Percentiles rank a stretch among this genome's conserved stretches.
Evolutionary conservation across 441 rosid species (phyloP).

Genomic region (Melastoma candidum): DNA sequence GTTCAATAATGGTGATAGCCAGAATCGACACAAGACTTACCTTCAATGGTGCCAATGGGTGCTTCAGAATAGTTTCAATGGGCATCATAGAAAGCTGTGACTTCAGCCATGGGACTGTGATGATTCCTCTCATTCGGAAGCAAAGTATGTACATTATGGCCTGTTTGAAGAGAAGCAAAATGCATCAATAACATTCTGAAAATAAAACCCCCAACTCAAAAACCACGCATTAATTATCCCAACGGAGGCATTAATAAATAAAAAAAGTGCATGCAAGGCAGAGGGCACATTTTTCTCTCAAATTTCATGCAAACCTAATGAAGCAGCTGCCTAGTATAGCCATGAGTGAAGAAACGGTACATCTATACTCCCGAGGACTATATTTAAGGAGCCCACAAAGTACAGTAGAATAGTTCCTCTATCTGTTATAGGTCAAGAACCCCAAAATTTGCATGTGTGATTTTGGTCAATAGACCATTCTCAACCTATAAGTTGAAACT

Average conservation of each 20-base stretch:
- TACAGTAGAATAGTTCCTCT: too few relatives aligned
- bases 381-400: too few relatives aligned
- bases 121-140: conserved; percentile 71
- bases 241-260: too few relatives aligned
- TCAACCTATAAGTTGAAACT: too few relatives aligned
- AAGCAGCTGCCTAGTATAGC: too few relatives aligned
- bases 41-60: conserved; percentile 56
- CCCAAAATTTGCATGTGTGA: neutral
- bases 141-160: conserved; percentile 84
- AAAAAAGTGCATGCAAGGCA: too few relatives aligned
- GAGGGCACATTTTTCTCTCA: too few relatives aligned
- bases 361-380: too few relatives aligned
- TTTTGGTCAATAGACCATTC: too few relatives aligned
- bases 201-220: neutral
- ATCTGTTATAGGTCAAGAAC: neutral
- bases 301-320: too few relatives aligned
- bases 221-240: too few relatives aligned
- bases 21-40: conserved; percentile 23
- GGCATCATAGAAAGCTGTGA: conserved; percentile 47
- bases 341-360: too few relatives aligned
- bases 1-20: neutral
- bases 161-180: conserved; percentile 24
- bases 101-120: conserved; percentile 51
- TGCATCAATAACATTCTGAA: conserved; percentile 1
- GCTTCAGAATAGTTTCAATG: conserved; percentile 48